Conservation (phyloP, 2,329 filamentous ascomycete genomes). For the Colletotrichum lini region DNA sequence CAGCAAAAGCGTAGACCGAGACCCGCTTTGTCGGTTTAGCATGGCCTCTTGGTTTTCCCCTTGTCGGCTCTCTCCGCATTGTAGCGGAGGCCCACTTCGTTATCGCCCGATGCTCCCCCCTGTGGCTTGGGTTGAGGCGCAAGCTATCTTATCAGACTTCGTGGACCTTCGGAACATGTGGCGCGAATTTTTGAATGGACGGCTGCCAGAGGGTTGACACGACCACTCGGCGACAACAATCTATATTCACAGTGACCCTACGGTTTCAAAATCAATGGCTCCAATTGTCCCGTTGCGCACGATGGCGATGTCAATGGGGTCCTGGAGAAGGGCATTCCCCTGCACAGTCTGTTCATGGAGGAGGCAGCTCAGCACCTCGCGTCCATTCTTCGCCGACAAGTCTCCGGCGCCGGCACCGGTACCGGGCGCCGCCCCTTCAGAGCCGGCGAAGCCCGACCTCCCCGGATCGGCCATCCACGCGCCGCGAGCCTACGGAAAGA, state of each 20-base stretch:
- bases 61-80: constrained; percentile 34
- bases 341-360: constrained; percentile 69
- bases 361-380: constrained; percentile 62
- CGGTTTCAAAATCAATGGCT: constrained; percentile 20
- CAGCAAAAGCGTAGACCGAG: constrained; percentile 29
- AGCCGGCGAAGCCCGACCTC: constrained; percentile 55
- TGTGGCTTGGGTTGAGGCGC: constrained; percentile 35
- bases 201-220: constrained; percentile 3
- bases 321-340: constrained; percentile 53
- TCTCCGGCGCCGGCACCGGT: constrained; percentile 39
- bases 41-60: neutral
- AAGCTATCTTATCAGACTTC: constrained; percentile 16
- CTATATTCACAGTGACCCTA: neutral
- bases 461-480: constrained; percentile 68
- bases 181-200: constrained; percentile 27
- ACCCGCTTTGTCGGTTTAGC: constrained; percentile 28
- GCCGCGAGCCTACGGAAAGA: constrained; percentile 72
- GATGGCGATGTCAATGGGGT: constrained; percentile 49
- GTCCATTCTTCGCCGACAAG: constrained; percentile 52
- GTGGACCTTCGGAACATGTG: constrained; percentile 15
- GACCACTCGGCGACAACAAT: neutral
- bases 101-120: neutral
- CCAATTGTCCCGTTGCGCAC: constrained; percentile 41
- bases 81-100: constrained; percentile 15
- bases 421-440: constrained; percentile 30